These are phyloP conservation scores for Debaryomyces psychrophilus DNA, from an alignment of 1,139 yeast species.

Conservation along the genomic window DNA sequence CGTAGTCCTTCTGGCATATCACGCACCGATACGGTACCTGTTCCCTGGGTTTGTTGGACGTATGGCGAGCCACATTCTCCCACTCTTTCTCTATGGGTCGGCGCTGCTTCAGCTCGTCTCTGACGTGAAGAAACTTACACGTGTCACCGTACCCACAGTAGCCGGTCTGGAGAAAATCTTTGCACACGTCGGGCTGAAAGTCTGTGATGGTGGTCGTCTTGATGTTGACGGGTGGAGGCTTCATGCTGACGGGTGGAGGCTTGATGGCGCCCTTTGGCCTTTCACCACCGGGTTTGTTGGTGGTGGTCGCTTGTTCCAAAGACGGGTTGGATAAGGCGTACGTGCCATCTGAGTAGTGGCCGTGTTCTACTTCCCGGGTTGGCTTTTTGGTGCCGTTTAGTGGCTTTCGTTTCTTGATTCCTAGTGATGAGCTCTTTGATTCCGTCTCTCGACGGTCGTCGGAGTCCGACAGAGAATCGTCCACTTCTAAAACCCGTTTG, in stretches of 20 bases:
- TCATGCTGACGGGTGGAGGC: conserved; percentile 44
- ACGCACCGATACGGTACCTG: conserved; percentile 65
- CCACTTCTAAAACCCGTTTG: conserved; percentile 22
- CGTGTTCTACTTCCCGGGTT: conserved; percentile 3
- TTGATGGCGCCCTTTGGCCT: conserved; percentile 20
- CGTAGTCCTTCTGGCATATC: conserved; percentile 61
- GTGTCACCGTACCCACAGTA: conserved; percentile 98
- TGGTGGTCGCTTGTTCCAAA: conserved; percentile 6
- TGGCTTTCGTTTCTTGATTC: conserved; percentile 8
- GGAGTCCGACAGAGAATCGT: conserved; percentile 9
- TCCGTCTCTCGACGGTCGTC: conserved; percentile 2
- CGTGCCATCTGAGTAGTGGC: neutral
- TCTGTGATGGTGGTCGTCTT: conserved; percentile 79
- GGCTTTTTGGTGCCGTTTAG: conserved; percentile 3
- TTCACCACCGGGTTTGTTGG: neutral
- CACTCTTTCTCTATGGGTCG: conserved; percentile 75
- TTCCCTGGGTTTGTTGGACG: conserved; percentile 18
- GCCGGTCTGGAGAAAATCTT: conserved; percentile 89
- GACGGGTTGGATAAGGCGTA: conserved; percentile 3
- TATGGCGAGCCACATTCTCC: conserved; percentile 46
- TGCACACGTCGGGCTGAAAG: conserved; percentile 93
- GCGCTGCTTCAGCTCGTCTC: conserved; percentile 83
- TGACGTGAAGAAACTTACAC: conserved; percentile 89
- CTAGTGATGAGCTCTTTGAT: conserved; percentile 6
- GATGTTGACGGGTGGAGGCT: conserved; percentile 53